Conservation (phyloP, 306 rosid species). For the Hippophae tibetana region DNA sequence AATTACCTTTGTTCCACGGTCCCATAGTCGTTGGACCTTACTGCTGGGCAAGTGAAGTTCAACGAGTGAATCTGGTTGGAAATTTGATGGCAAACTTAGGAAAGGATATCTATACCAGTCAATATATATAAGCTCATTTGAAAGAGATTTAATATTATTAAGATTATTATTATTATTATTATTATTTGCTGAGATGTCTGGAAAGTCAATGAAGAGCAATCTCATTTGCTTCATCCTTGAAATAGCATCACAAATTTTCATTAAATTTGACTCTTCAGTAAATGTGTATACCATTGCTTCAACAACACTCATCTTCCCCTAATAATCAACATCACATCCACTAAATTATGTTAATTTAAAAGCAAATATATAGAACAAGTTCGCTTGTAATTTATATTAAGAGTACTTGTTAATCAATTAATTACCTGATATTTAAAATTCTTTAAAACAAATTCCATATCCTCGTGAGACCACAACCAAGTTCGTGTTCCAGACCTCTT, state of each 20-base stretch:
- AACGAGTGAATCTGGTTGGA: not conserved
- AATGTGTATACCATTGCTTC: not conserved
- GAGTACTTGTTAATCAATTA: not conserved
- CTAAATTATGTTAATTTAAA: too few relatives aligned
- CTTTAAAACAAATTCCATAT: constrained; percentile 22
- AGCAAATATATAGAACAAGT: not conserved
- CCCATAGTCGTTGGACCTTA: not conserved
- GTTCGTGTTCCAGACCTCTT: constrained; percentile 26
- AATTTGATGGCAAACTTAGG: not conserved
- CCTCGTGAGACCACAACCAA: constrained; percentile 33
- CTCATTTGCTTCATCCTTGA: not conserved
- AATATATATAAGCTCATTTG: not conserved
- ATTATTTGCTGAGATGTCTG: not conserved
- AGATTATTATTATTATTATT: too few relatives aligned
- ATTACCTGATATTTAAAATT: constrained; percentile 7
- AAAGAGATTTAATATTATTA: not conserved
- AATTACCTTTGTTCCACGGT: too few relatives aligned
- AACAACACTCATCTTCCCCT: not conserved
- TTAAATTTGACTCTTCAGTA: not conserved
- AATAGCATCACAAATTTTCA: not conserved
- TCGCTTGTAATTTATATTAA: not conserved
- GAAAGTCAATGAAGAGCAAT: not conserved
- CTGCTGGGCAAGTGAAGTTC: not conserved
- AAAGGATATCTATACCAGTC: not conserved
- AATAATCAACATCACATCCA: not conserved